These are phyloP conservation scores for Golubevia pallescens DNA, from an alignment of 1,284 basidiomycete species.

Conservation along the genomic window DNA sequence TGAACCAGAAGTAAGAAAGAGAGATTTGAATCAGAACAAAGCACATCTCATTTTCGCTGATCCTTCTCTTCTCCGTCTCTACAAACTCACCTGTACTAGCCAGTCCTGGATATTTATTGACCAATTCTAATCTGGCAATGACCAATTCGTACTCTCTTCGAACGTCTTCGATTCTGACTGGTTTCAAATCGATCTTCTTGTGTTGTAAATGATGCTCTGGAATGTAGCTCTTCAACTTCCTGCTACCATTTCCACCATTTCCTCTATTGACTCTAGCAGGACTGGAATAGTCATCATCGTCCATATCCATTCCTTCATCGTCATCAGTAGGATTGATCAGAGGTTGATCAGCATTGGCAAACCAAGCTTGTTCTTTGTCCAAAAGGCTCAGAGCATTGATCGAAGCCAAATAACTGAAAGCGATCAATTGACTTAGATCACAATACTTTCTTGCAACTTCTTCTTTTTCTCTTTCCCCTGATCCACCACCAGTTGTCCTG, in stretches of 20 bases:
- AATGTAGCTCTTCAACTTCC: constrained; percentile 75
- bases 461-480: no score
- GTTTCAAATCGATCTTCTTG: constrained; percentile 71
- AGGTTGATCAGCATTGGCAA: constrained; percentile 66
- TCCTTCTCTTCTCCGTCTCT: no score
- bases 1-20: no score
- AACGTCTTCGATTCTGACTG: constrained; percentile 82
- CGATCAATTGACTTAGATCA: constrained; percentile 74
- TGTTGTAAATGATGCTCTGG: constrained; percentile 73
- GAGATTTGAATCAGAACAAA: no score
- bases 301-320: constrained; percentile 12
- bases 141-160: constrained; percentile 82
- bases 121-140: constrained; percentile 78
- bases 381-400: constrained; percentile 88
- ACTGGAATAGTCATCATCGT: constrained; percentile 13
- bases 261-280: neutral
- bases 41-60: no score
- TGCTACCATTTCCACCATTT: no score
- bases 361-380: constrained; percentile 82
- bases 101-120: constrained; percentile 71
- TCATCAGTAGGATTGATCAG: neutral
- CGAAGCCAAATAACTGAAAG: constrained; percentile 80
- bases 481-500: neutral
- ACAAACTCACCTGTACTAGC: constrained; percentile 19
- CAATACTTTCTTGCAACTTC: constrained; percentile 20